Evolutionary conservation across 2,329 filamentous ascomycete genomes (phyloP).

Genomic region (Mycosphaerelloides madeirae): DNA sequence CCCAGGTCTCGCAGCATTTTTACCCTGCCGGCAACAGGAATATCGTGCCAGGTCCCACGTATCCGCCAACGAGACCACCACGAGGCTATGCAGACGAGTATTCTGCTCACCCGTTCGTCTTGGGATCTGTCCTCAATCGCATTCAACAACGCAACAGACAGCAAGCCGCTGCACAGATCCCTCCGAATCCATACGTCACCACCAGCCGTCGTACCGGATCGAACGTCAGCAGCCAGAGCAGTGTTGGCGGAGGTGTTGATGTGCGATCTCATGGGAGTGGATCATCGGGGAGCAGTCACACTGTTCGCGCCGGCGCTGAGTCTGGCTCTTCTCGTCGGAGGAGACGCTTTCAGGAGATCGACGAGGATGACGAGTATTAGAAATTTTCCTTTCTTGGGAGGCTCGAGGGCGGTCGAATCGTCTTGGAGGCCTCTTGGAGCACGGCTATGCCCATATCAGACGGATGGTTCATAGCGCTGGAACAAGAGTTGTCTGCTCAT

Average conservation of each 20-base stretch:
- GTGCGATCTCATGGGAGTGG: constrained; percentile 3
- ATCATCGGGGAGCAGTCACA: constrained; percentile 15
- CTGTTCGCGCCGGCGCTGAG: constrained; percentile 3
- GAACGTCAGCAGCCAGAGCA: constrained; percentile 6
- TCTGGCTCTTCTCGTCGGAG: background rate
- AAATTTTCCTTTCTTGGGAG: no score
- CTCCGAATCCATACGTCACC: constrained; percentile 3
- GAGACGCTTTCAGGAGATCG: background rate
- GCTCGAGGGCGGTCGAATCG: no score
- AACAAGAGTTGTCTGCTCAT: no score
- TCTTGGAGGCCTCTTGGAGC: no score
- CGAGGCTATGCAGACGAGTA: no score
- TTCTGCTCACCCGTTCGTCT: constrained; percentile 21
- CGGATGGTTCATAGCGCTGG: no score
- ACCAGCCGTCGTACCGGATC: background rate
- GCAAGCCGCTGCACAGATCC: constrained; percentile 12
- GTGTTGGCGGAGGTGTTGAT: constrained; percentile 6
- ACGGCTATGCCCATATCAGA: no score
- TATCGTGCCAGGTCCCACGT: background rate
- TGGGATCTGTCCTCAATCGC: constrained; percentile 14
- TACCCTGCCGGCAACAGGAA: background rate
- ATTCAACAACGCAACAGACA: no score
- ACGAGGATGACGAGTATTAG: background rate
- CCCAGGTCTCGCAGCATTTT: background rate
- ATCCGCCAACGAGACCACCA: constrained; percentile 3